Evolutionary conservation across 2,329 filamentous ascomycete genomes (phyloP), one percentile per base, ranked within the genome.

Genomic region (Neonectria punicea): DNA sequence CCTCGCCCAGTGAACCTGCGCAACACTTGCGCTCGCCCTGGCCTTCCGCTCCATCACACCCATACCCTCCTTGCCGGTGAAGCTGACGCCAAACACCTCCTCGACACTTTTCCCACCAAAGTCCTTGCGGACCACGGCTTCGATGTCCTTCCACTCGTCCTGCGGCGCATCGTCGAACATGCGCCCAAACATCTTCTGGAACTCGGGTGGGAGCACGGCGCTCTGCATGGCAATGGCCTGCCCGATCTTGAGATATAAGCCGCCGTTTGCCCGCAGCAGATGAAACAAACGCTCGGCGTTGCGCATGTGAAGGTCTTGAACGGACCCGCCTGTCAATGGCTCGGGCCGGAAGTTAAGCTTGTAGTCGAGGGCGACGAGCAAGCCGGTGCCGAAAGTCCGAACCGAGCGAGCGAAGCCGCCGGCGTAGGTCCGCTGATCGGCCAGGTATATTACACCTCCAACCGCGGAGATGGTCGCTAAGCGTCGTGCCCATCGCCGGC

Each of bases 111-210:
- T 91, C n/a, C 88, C 65, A 13, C 64, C 92, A 83, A 98, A 98
- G 73, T 98, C 96, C 77, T 97, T 90, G 22, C 88, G 84, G 44
- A 99, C 92, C 13, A 98, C 94, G 75, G 85, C 87, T 81, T 97
- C 91, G 2, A 97, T 90, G 55, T 95, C 93, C 70, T 84, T 86
- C 94, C 94, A 98, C 46, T 87, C 85, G 77, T 97, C 96, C 84
- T 98, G 94, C 41, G 95, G 94, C 67, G 96, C 96, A 82, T 98
- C 95, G 77, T 98, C 96, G 77, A 98, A 99, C 93, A 99, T 98
- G 74, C 92, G 88, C 22, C 91, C 86, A 77, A 99, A 99, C 94
- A 98, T 98, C 75, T 91, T 90, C 83, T 97, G 94, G 73, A 98
- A 98, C 79, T 97, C 94, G 0, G 94, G 93, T 28, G 96, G 96